Base-by-base conservation (phyloP, 78 protist genomes). In the Chrysochromulina parva region DNA sequence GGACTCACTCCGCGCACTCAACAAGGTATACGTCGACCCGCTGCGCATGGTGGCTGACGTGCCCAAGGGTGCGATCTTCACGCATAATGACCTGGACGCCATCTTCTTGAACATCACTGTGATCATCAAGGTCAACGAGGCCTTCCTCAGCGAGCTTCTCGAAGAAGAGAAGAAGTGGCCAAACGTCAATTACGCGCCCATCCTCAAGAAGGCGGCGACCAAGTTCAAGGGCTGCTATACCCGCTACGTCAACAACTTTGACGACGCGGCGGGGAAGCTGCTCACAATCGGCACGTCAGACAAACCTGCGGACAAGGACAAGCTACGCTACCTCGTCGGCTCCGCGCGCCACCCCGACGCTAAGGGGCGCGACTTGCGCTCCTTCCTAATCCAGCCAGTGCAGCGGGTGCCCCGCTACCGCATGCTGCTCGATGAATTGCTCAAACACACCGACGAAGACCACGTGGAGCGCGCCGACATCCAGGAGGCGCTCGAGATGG, bases 391-490 rank as follows among this genome's bases (percentile, higher is more conserved):
- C 76, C 62, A 58, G 62, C 71, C 14, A 19, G 71, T 65, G 71
- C 76, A 67, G 48, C 76, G 76, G 48, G 76, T 67, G 76, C 76
- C 76, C 48, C 76, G 76, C 76, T 67, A 67, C 13, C 76, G 76
- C 13, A 3, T 67, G 76, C 76, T 67, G 3, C 76, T 67, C 11
- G 50, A 67, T 3, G 76, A 67, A 1, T 48, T 67, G 48, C 76
- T 67, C 14, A 2, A 28, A 48, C 76, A 67, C 28, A n/a, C 76
- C 48, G 50, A 67, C 24, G 48, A 28, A 3, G 28, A 13, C 28
- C 76, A n/a, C 48, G 14, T 14, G 13, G 50, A n/a, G 13, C 9
- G 11, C 3, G 48, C 28, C 48, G 22, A 22, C 48, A 26, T n/a
- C 9, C 28, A 14, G 76, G 50, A 67, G 76, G 28, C 48, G 50